These are phyloP conservation scores for Quercus aquifolioides DNA, from an alignment of 306 rosid genomes.

Conservation along the genomic window DNA sequence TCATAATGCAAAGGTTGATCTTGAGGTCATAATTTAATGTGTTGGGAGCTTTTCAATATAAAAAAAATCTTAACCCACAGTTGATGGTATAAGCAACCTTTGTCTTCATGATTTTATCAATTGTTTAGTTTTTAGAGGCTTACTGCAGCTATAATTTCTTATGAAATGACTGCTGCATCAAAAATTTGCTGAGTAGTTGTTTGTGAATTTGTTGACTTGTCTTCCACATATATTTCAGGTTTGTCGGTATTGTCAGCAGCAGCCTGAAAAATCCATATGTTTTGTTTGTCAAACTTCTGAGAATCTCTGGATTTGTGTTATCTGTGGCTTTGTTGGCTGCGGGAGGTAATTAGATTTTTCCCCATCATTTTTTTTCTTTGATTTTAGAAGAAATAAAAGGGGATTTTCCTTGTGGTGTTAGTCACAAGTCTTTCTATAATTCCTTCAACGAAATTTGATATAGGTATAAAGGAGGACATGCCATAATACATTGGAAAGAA, in stretches of 20 bases:
- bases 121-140: background rate
- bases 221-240: constrained; percentile 46
- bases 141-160: background rate
- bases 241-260: constrained; percentile 95
- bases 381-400: background rate
- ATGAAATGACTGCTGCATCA: background rate
- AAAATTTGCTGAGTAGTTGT: background rate
- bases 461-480: constrained; percentile 93
- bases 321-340: constrained; percentile 97
- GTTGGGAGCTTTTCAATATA: too few species aligned
- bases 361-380: background rate
- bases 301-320: constrained; percentile 95
- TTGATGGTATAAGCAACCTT: too few species aligned
- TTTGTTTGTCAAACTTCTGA: constrained; percentile 87
- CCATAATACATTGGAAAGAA: constrained; percentile 92
- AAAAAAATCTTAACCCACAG: too few species aligned
- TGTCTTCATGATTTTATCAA: too few species aligned
- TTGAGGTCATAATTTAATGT: too few species aligned
- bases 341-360: constrained; percentile 61
- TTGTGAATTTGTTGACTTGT: background rate
- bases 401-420: background rate
- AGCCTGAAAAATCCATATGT: constrained; percentile 88
- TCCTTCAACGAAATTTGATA: constrained; percentile 11
- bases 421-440: constrained; percentile 3
- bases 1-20: too few species aligned